phyloP scores from a whole-genome alignment of 78 protist species.

The Dictyostelium brefeldianum region DNA sequence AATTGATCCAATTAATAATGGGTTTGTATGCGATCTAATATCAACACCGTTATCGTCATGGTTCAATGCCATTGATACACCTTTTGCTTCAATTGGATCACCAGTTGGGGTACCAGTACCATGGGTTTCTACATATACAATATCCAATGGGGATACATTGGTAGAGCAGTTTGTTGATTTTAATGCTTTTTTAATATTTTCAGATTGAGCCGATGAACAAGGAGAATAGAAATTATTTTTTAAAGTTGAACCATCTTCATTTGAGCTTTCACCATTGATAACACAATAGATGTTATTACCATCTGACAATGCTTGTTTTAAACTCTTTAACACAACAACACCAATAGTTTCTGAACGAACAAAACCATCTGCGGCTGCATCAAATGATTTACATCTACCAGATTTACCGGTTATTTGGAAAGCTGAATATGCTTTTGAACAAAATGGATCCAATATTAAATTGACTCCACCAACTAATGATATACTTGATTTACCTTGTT shows the following conservation, averaged over 20 bases:
- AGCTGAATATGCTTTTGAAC: neutral
- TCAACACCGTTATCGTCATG: constrained; percentile 7
- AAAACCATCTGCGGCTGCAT: constrained; percentile 90
- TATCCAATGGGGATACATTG: constrained; percentile 6
- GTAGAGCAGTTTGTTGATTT: neutral
- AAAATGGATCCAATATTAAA: constrained; percentile 39
- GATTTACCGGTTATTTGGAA: constrained; percentile 43
- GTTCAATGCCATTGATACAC: constrained; percentile 26
- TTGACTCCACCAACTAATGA: constrained; percentile 88
- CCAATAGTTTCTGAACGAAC: constrained; percentile 89
- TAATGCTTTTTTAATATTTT: neutral
- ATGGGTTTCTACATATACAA: constrained; percentile 16
- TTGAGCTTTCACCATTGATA: constrained; percentile 42
- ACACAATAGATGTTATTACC: constrained; percentile 64
- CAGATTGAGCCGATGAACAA: neutral
- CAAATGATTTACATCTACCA: constrained; percentile 82
- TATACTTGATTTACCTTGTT: constrained; percentile 34
- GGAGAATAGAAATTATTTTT: neutral
- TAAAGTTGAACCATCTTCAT: constrained; percentile 75
- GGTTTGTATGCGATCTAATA: neutral
- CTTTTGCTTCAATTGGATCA: constrained; percentile 78
- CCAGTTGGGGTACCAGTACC: constrained; percentile 84
- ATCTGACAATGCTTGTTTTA: neutral
- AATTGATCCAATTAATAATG: neutral
- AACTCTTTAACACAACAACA: constrained; percentile 41